A percentile compares a stretch with the other conserved stretches of the same genome.
Conservation (phyloP, 2,329 filamentous ascomycete species). For the Xylariaceae sp. region DNA sequence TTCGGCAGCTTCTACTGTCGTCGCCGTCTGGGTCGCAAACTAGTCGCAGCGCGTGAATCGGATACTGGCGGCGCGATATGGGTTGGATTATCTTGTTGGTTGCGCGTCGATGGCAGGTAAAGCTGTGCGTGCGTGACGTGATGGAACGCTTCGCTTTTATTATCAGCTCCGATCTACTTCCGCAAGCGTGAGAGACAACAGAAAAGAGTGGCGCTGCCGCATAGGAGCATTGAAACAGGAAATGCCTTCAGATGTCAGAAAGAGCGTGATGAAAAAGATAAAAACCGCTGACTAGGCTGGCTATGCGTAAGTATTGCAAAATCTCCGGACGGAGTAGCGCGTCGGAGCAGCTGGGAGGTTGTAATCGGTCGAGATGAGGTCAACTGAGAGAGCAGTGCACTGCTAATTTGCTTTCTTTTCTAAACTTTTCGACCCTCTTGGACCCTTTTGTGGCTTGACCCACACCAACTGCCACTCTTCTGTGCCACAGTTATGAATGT, state of each 20-base stretch:
- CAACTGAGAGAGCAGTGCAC: constrained; percentile 15
- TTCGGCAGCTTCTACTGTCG: constrained; percentile 24
- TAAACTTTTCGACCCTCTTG: constrained; percentile 25
- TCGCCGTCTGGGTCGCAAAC: constrained; percentile 10
- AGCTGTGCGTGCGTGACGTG: constrained; percentile 11
- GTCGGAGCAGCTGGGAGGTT: constrained; percentile 3
- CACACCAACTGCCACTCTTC: neutral
- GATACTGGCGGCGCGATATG: constrained; percentile 4
- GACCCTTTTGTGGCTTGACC: neutral
- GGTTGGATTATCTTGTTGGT: constrained; percentile 9
- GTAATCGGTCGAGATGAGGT: constrained; percentile 23
- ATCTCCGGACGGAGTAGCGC: constrained; percentile 7
- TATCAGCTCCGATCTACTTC: constrained; percentile 31
- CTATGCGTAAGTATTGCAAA: neutral
- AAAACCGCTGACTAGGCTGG: neutral
- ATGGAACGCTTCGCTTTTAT: constrained; percentile 12
- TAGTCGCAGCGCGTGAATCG: neutral
- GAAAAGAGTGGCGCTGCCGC: constrained; percentile 17
- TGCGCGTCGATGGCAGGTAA: constrained; percentile 13
- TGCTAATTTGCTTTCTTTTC: constrained; percentile 33
- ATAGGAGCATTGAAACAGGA: constrained; percentile 9
- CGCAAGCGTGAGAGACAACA: constrained; percentile 13
- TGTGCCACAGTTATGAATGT: neutral
- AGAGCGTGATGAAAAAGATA: constrained; percentile 6
- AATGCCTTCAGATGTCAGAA: constrained; percentile 3